Conservation (phyloP, 2,329 filamentous ascomycete species). For the Huntiella savannae region DNA sequence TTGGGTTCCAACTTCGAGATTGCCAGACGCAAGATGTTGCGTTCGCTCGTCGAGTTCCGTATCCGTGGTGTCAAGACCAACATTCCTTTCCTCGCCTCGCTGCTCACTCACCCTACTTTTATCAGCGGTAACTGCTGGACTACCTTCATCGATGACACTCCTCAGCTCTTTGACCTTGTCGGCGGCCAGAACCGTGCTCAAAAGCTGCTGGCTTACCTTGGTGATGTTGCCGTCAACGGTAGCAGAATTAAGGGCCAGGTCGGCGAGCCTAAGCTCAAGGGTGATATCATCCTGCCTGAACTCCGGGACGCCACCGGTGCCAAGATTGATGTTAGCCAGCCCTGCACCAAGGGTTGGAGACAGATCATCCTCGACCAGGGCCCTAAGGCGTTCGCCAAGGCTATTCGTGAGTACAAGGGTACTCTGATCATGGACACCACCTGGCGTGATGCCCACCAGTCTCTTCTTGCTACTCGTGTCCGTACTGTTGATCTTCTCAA, state of each 20-base stretch:
- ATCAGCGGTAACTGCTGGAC: constrained; percentile 95
- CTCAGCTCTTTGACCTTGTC: constrained; percentile 79
- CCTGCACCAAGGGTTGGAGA: constrained; percentile 75
- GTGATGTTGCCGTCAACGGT: constrained; percentile 91
- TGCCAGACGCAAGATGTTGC: constrained; percentile 78
- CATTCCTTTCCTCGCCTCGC: constrained; percentile 86
- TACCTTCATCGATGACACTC: constrained; percentile 98
- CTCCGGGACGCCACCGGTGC: constrained; percentile 51
- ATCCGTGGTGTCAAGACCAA: constrained; percentile 98
- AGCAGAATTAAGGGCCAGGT: constrained; percentile 98
- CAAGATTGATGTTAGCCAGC: constrained; percentile 53
- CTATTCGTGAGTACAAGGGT: constrained; percentile 83
- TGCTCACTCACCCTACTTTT: constrained; percentile 84
- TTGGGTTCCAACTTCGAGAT: constrained; percentile 94
- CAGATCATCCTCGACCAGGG: constrained; percentile 74
- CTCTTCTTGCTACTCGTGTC: constrained; percentile 83
- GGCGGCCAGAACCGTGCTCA: constrained; percentile 96
- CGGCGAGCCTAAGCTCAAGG: constrained; percentile 95
- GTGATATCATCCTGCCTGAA: constrained; percentile 66
- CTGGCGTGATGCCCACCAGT: constrained; percentile 98
- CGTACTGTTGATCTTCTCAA: constrained; percentile 87
- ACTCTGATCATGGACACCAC: constrained; percentile 97
- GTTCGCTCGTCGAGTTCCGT: constrained; percentile 90
- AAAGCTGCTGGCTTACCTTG: constrained; percentile 87
- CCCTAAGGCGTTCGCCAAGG: constrained; percentile 83